phyloP scores from a whole-genome alignment of 257 asterid genomes.

The Lantana camara region DNA sequence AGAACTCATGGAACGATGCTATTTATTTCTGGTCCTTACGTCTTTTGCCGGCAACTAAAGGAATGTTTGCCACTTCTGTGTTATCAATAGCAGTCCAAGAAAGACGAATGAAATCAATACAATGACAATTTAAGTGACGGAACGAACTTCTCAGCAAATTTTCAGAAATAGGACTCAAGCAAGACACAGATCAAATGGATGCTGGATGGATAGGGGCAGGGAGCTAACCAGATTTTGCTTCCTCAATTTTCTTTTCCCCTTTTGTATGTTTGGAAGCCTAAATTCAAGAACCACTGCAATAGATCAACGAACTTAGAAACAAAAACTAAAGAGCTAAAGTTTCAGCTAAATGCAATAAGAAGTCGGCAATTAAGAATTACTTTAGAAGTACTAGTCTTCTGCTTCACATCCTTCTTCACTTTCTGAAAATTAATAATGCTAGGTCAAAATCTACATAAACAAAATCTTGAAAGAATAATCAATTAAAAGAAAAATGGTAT shows the following conservation, averaged over 20 bases:
- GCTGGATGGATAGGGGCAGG: neutral
- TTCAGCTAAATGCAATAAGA: conserved; percentile 9
- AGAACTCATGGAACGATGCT: no score
- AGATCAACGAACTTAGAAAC: conserved; percentile 5
- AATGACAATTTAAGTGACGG: neutral
- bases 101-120: neutral
- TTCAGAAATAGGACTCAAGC: neutral
- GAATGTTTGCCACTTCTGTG: neutral
- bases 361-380: conserved; percentile 19
- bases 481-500: neutral
- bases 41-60: neutral
- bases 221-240: conserved; percentile 42
- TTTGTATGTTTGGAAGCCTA: conserved; percentile 33
- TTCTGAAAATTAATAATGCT: conserved; percentile 35
- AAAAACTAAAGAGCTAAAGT: conserved; percentile 3
- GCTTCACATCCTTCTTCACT: conserved; percentile 31
- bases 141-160: neutral
- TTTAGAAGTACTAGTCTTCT: conserved; percentile 32
- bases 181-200: conserved; percentile 11
- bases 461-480: neutral
- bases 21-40: no score
- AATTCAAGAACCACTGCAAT: conserved; percentile 16
- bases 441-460: conserved; percentile 13
- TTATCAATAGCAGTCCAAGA: neutral
- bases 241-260: conserved; percentile 33